Base-by-base conservation (phyloP, 2,329 filamentous ascomycete species). In the Xylaria polymorpha region DNA sequence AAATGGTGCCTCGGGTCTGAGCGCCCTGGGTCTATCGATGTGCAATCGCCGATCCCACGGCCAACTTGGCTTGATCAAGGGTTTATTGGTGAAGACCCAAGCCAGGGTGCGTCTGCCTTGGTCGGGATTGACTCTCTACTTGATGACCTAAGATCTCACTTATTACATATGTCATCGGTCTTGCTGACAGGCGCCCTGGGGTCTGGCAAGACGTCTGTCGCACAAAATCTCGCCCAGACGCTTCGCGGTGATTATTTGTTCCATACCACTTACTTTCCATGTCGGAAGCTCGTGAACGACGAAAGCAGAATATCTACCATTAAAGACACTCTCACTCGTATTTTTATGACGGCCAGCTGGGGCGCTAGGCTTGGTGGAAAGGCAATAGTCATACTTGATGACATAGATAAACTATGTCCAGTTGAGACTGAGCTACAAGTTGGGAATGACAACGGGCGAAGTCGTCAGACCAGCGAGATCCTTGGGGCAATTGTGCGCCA, bases 351-450 rank as follows among this genome's bases (percentile, higher is more conserved):
- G 22, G 96, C 96, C 3, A 91, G 92, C 50, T 99, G 96, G 96
- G 94, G 93, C 44, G 93, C 95, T 43, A 88, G 95, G 68, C 86
- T 96, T 0, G 94, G 94, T 25, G 96, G 96, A 4, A 91, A 89
- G 71, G 88, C 94, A 0, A 79, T 98, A 2, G 92, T 99, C 22
- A 89, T 99, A 58, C 84, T 99, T 1, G 96, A 99, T 77, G 96
- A 99, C 76, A 82, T 99, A 7, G 96, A 99, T 80, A 94, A 93
- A 76, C 85, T 99, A 1, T 98, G 95, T 77, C 95, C 96, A 0
- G 91, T 91, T 0, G 97, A 99, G 81, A 98, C 94, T 0, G 96
- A 99, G 79, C 85, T 99, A 14, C 94, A 98, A 80, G 93, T 97
- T 4, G 94, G 94, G 70, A 94, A 94, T 68, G 94, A 98, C 74